Base-by-base conservation (phyloP, 2,329 filamentous ascomycete species). In the Verticillium nubilum region DNA sequence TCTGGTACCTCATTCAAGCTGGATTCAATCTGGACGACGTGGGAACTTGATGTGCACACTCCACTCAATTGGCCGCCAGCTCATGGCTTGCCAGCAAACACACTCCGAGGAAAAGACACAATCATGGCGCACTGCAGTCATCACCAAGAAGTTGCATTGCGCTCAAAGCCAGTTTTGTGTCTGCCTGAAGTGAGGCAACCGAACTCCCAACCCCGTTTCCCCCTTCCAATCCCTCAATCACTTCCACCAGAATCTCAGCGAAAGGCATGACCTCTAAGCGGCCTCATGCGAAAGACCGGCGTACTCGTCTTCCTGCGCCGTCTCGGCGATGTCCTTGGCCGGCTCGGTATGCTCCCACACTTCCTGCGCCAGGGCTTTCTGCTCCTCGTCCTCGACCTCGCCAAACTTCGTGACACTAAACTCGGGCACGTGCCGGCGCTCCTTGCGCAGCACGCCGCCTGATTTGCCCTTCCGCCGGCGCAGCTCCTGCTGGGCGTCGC, bases 321-420 rank as follows among this genome's bases (percentile, higher is more conserved):
- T 58, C 12, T 31, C 55, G 42, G 55, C 52, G 28, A 35, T 50
- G 12, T 60, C 62, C 42, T 54, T 47, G 57, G 35, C 61, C 5
- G 62, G 61, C 4, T 55, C 59, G 42, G 61, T 64, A 58, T 58
- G 61, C 42, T 64, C 57, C 61, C 61, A 64, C n/a, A 64, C 61
- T 2, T 64, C 62, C 58, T 64, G 54, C 26, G 52, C 50, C 59
- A 64, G 42, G 47, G 61, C 64, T 57, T 62, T 63, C 26, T 76
- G 72, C 64, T 81, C 78, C 63, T 79, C 74, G 55, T 76, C 73
- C 33, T 80, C 77, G 54, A 80, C 78, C 28, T 70, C 71, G 28
- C 73, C 75, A 59, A 85, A 84, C 60, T 77, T 82, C 26, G 83
- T 86, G 75, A 85, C 81, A 67, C 80, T 80, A 60, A 84, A 83